phyloP scores from a whole-genome alignment of 257 asterid genomes.

The Cynanchum wilfordii region DNA sequence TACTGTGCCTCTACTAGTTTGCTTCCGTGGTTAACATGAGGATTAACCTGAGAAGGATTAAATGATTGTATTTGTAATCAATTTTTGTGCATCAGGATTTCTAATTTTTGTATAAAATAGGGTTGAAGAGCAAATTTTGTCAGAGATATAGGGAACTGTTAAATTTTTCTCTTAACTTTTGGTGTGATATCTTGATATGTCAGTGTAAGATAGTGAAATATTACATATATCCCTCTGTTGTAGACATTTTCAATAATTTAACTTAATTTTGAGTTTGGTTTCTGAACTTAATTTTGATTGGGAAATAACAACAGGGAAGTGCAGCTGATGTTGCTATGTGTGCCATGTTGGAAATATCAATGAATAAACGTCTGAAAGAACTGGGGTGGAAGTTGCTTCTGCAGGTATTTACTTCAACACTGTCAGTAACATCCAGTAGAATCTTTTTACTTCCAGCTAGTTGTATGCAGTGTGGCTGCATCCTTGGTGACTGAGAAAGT shows the following conservation, averaged over 20 bases:
- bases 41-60: background rate
- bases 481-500: background rate
- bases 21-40: background rate
- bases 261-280: background rate
- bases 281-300: background rate
- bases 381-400: constrained; percentile 85
- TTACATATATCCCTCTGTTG: background rate
- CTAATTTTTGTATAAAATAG: background rate
- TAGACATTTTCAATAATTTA: background rate
- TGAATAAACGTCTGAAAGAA: constrained; percentile 53
- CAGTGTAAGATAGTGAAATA: background rate
- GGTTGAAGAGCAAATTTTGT: background rate
- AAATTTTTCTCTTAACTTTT: background rate
- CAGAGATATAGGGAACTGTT: background rate
- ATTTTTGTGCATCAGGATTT: background rate
- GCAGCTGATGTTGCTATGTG: constrained; percentile 99
- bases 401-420: constrained; percentile 43
- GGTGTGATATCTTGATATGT: background rate
- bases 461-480: background rate
- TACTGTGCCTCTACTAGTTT: background rate
- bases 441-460: background rate
- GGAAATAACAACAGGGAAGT: constrained; percentile 65
- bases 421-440: background rate
- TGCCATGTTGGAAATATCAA: constrained; percentile 86
- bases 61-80: background rate